A percentile compares a stretch with the other conserved stretches of the same genome.
Conservation (phyloP, 495 filamentous ascomycete species). For the Aspergillus hancockii region DNA sequence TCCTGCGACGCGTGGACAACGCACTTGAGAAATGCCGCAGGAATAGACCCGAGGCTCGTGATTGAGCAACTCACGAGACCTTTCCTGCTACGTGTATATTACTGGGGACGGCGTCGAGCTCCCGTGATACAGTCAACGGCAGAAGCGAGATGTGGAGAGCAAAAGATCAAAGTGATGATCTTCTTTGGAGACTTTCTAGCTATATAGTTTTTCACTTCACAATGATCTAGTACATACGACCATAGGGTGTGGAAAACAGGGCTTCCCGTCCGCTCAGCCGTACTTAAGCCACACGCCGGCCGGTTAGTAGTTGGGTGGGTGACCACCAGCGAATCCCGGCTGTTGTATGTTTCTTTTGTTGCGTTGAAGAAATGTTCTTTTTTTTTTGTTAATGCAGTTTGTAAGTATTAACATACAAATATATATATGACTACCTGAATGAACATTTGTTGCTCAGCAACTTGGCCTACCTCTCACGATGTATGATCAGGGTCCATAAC, state of each 20-base stretch:
- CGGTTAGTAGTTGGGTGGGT: slow-evolving; percentile 1
- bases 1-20: not conserved
- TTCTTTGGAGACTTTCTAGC: not conserved
- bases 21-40: not conserved
- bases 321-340: slow-evolving; percentile 1
- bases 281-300: slow-evolving; percentile 2
- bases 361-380: not conserved
- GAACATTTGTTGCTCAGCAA: too few species aligned
- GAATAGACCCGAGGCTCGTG: not conserved
- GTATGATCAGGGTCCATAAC: too few species aligned
- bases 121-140: not conserved
- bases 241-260: slow-evolving; percentile 1
- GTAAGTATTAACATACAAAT: too few species aligned
- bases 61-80: not conserved
- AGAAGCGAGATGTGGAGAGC: not conserved
- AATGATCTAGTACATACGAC: not conserved
- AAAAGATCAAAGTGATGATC: too few species aligned
- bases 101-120: not conserved
- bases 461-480: too few species aligned
- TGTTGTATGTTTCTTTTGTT: not conserved
- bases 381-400: too few species aligned
- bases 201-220: not conserved
- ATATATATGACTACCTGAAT: too few species aligned
- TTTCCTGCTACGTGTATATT: not conserved
- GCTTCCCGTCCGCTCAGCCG: slow-evolving; percentile 1